Percentiles rank a stretch among this genome's conserved stretches.
Conservation (phyloP, 805 yeast species). For the Candida bentonensis region DNA sequence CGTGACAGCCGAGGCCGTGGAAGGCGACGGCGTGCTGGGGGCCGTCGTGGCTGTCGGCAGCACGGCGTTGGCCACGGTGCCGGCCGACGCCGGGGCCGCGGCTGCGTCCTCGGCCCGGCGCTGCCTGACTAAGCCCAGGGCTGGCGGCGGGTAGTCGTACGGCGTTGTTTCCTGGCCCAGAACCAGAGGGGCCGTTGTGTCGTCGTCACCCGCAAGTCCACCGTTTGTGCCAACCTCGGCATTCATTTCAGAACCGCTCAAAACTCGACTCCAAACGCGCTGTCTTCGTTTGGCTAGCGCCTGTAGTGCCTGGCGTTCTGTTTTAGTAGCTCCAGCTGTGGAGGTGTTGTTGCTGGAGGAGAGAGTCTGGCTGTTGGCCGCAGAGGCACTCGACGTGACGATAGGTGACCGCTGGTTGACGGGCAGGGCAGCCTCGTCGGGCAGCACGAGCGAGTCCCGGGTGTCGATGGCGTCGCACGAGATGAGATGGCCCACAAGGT, state of each 20-base stretch:
- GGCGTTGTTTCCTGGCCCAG: neutral
- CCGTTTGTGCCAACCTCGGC: neutral
- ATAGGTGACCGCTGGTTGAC: slow-evolving; percentile 3
- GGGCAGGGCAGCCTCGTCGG: slow-evolving; percentile 4
- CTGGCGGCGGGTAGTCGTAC: neutral
- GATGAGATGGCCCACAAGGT: slow-evolving; percentile 25
- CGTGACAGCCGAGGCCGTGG: slow-evolving; percentile 1
- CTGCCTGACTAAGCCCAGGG: neutral
- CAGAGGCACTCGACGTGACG: slow-evolving; percentile 6
- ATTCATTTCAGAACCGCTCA: neutral
- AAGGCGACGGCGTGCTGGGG: neutral
- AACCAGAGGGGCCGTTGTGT: neutral
- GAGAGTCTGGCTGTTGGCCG: neutral
- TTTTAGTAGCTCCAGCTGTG: slow-evolving; percentile 1
- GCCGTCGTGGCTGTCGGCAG: neutral
- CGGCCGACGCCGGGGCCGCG: too few relatives aligned
- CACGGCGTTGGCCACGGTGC: neutral
- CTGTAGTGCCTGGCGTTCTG: neutral
- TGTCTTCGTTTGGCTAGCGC: neutral
- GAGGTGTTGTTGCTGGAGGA: slow-evolving; percentile 1
- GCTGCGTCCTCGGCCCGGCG: too few relatives aligned
- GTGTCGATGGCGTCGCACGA: slow-evolving; percentile 27
- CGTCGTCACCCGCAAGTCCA: neutral
- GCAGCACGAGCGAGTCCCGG: slow-evolving; percentile 5
- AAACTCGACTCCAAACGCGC: neutral